Conservation (phyloP, 192 early-diverging fungal genomes). For the Spinellus fusiger region DNA sequence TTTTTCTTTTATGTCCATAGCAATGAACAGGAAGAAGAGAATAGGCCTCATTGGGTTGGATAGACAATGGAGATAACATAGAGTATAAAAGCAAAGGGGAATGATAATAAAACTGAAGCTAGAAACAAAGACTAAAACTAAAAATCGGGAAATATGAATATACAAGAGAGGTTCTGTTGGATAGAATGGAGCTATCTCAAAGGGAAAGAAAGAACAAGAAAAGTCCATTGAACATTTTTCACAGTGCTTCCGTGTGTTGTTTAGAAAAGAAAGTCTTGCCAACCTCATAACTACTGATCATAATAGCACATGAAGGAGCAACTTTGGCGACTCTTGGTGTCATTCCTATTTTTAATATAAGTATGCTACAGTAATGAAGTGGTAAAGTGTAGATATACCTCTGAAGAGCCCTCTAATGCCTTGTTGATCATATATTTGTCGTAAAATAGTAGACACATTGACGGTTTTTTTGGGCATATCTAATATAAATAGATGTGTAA, state of each 20-base stretch:
- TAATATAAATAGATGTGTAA: background rate
- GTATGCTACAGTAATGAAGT: background rate
- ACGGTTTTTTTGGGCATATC: constrained; percentile 6
- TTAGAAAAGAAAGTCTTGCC: constrained; percentile 50
- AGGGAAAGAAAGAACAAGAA: background rate
- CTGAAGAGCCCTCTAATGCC: constrained; percentile 50
- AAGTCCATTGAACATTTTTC: background rate
- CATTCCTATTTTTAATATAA: constrained; percentile 36
- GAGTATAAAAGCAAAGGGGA: no score
- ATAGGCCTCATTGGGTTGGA: no score
- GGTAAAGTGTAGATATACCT: constrained; percentile 17
- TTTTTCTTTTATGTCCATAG: no score
- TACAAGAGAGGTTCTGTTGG: background rate
- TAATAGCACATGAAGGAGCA: constrained; percentile 91
- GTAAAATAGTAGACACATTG: constrained; percentile 29
- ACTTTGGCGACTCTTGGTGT: constrained; percentile 80
- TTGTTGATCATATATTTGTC: constrained; percentile 42
- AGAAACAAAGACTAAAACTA: no score
- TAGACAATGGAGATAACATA: no score
- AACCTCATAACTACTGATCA: constrained; percentile 83
- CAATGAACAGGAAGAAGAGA: no score
- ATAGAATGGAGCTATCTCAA: background rate
- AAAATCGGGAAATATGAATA: no score
- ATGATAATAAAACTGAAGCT: no score
- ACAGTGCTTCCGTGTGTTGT: no score